Evolutionary conservation across 2,329 filamentous ascomycete genomes (phyloP), one percentile per base, ranked within the genome.

Genomic region (Onygenales sp.): DNA sequence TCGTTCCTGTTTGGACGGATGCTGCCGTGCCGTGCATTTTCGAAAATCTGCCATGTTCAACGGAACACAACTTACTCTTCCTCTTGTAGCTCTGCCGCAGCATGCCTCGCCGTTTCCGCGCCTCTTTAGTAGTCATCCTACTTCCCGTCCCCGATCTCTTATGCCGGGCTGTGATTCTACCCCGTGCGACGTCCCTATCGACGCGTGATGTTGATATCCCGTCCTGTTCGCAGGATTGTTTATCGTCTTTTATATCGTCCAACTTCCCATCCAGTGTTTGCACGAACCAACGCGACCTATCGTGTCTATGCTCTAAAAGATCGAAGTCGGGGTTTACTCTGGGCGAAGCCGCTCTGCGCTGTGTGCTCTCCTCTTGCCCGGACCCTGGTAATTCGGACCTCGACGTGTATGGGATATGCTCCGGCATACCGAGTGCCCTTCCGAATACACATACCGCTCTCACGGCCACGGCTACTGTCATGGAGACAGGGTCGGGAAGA

Each of bases 291-390:
- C 73, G 77, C 9, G 75, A 83, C 31, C 65, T 88, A 59, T 69
- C 75, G 61, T 88, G 84, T 59, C 73, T 89, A 6, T 90, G 86
- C 65, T 76, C 77, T 39, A 74, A 76, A 54, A 73, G 74, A 36
- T 84, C 84, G 7, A 69, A 66, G 10, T 78, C 78, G 33, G 84
- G 82, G 8, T 85, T 83, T 60, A 88, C 86, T 1, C 62, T 88
- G 47, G 85, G 84, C n/a, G 86, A 89, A 68, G 85, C 78, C 9
- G 84, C 82, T 4, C 68, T 88, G 57, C 79, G 84, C 62, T 90
- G 86, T 65, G 76, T 87, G 36, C 72, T 79, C 7, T 79, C 79
- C 2, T 69, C 68, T 11, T 90, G 86, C 65, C 65, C 70, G 4
- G 70, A 72, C 2, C 61, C 68, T 9, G 75, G 79, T 49, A 65